These are phyloP conservation scores for Aspergillus aculeatinus DNA, from an alignment of 2,329 filamentous ascomycete genomes.

Conservation along the genomic window DNA sequence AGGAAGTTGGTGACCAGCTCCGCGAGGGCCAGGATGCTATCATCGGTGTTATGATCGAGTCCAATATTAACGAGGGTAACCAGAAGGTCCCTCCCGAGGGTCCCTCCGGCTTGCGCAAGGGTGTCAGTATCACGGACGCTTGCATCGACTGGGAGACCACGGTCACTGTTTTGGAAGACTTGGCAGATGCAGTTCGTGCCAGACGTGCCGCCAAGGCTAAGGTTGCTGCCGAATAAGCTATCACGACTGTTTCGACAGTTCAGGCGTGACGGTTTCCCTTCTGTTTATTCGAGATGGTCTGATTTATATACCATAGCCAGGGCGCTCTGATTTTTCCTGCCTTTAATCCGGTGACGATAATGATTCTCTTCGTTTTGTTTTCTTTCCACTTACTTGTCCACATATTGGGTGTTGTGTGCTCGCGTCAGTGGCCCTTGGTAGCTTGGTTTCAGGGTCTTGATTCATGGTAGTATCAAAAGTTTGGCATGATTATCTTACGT, in stretches of 20 bases:
- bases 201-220: slow-evolving; percentile 57
- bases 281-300: slow-evolving; percentile 13
- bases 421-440: background rate
- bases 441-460: background rate
- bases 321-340: slow-evolving; percentile 8
- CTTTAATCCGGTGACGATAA: background rate
- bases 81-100: slow-evolving; percentile 87
- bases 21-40: slow-evolving; percentile 83
- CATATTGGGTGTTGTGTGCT: background rate
- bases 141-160: slow-evolving; percentile 94
- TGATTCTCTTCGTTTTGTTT: background rate
- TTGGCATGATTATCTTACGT: background rate
- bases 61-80: slow-evolving; percentile 88
- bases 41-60: slow-evolving; percentile 98
- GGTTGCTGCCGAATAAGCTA: slow-evolving; percentile 25
- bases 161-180: slow-evolving; percentile 74
- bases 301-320: slow-evolving; percentile 24
- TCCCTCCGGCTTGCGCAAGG: slow-evolving; percentile 74
- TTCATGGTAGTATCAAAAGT: background rate
- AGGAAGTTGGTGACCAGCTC: slow-evolving; percentile 78
- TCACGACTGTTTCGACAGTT: background rate
- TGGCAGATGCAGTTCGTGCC: slow-evolving; percentile 78
- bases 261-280: slow-evolving; percentile 6
- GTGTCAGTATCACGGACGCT: slow-evolving; percentile 92
- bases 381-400: background rate